Evolutionary conservation across 139 green algal species (phyloP), one percentile per base, ranked within the genome.

Genomic region (Haematococcus sp.): DNA sequence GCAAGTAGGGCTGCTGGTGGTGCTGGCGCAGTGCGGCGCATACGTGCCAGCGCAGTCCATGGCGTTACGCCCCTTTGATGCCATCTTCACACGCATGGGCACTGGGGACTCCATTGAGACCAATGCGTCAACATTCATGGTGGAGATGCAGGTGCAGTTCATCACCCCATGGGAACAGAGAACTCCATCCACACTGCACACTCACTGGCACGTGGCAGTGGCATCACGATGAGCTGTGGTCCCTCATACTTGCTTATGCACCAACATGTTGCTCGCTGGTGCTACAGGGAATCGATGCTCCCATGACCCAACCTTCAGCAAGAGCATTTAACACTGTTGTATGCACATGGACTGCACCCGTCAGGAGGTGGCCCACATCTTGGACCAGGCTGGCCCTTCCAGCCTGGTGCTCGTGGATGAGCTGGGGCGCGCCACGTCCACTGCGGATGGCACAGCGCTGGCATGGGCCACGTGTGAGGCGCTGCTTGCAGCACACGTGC

Each of bases 321-420:
- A n/a, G n/a, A n/a, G n/a, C n/a, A n/a, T n/a, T n/a, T n/a, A n/a
- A n/a, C n/a, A n/a, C n/a, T n/a, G n/a, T n/a, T n/a, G n/a, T n/a
- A n/a, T n/a, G n/a, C n/a, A n/a, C n/a, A n/a, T n/a, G n/a, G n/a
- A n/a, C n/a, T n/a, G n/a, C n/a, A n/a, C n/a, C n/a, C n/a, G n/a
- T n/a, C 70, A 84, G 80, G 89, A 91, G 65, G 74, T 83, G 16
- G 75, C 85, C 0, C 70, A 87, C 60, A 90, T 96, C 67, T 68
- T 94, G 56, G 19, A 67, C 4, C 59, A 83, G 11, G 84, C 84
- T 16, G 67, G 31, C 9, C 65, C 73, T 3, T 35, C 58, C 40
- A 76, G 51, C 63, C 79, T 97, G 66, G 87, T 97, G 30, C 64
- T 97, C n/a, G 82, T 96, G 23, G 92, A 97, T 73, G 92, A 97